Evolutionary conservation across 495 filamentous ascomycete genomes (phyloP).

Genomic region (Hypoxylon crocopeplum): DNA sequence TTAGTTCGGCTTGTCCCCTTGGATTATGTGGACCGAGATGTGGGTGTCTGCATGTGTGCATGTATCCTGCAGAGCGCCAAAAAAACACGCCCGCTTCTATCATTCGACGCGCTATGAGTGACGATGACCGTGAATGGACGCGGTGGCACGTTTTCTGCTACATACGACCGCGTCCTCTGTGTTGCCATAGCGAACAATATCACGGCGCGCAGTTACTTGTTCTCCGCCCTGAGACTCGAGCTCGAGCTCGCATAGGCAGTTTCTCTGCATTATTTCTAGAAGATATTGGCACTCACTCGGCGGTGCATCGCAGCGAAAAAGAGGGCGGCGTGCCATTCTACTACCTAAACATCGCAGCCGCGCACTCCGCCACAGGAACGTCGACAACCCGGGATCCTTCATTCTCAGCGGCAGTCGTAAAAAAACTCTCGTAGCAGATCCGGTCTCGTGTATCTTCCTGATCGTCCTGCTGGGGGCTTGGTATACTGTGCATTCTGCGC

Average conservation of each 20-base stretch:
- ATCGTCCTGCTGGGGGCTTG: constrained; percentile 5
- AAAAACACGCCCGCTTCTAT: constrained; percentile 25
- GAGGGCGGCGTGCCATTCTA: constrained; percentile 8
- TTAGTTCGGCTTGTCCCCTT: constrained; percentile 27
- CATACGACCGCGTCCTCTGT: constrained; percentile 36
- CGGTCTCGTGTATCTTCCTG: constrained; percentile 19
- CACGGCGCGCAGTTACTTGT: constrained; percentile 27
- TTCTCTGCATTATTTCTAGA: constrained; percentile 23
- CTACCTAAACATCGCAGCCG: constrained; percentile 20
- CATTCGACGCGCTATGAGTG: constrained; percentile 30
- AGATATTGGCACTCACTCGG: background rate
- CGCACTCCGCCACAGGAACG: constrained; percentile 31
- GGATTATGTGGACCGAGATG: constrained; percentile 31
- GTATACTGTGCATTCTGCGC: constrained; percentile 23
- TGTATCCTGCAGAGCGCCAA: constrained; percentile 21
- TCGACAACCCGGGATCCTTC: constrained; percentile 21
- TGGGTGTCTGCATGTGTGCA: constrained; percentile 10
- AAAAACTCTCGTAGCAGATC: constrained; percentile 6
- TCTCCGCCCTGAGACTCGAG: constrained; percentile 33
- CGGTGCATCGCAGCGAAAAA: constrained; percentile 9
- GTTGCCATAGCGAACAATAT: constrained; percentile 35
- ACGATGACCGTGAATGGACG: constrained; percentile 33
- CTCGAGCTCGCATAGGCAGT: background rate
- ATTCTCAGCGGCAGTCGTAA: constrained; percentile 1
- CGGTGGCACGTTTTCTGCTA: constrained; percentile 26